Percentiles rank a stretch among this genome's conserved stretches.
phyloP scores from a whole-genome alignment of 192 early-diverging fungal genomes.

The Funneliformis mosseae region DNA sequence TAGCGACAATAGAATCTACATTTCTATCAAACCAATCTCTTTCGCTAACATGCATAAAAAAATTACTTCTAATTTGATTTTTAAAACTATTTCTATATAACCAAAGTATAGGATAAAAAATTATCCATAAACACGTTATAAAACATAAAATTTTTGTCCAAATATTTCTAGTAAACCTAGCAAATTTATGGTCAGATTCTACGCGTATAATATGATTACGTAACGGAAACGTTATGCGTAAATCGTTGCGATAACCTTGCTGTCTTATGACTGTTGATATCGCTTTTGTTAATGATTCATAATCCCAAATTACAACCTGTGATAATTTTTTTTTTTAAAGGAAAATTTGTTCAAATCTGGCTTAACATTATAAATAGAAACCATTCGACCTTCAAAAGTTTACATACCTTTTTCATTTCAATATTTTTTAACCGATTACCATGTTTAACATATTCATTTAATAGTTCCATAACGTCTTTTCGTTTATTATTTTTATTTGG shows the following conservation, averaged over 20 bases:
- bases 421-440: conserved; percentile 46
- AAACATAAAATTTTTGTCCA: conserved; percentile 40
- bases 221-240: conserved; percentile 44
- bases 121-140: conserved; percentile 38
- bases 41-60: conserved; percentile 40
- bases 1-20: neutral
- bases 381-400: no score
- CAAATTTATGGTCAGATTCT: conserved; percentile 36
- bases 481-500: conserved; percentile 30
- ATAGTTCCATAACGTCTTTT: conserved; percentile 36
- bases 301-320: conserved; percentile 41
- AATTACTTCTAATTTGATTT: conserved; percentile 38
- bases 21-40: conserved; percentile 34
- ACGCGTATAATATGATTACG: conserved; percentile 40
- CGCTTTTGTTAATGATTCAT: conserved; percentile 40
- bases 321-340: neutral
- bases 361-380: no score
- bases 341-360: neutral
- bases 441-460: conserved; percentile 41
- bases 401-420: conserved; percentile 43
- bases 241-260: conserved; percentile 38
- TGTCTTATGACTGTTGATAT: conserved; percentile 41
- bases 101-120: conserved; percentile 42
- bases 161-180: conserved; percentile 33
- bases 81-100: conserved; percentile 38